phyloP scores from a whole-genome alignment of 805 yeast species.

The Myxozyma neglecta region DNA sequence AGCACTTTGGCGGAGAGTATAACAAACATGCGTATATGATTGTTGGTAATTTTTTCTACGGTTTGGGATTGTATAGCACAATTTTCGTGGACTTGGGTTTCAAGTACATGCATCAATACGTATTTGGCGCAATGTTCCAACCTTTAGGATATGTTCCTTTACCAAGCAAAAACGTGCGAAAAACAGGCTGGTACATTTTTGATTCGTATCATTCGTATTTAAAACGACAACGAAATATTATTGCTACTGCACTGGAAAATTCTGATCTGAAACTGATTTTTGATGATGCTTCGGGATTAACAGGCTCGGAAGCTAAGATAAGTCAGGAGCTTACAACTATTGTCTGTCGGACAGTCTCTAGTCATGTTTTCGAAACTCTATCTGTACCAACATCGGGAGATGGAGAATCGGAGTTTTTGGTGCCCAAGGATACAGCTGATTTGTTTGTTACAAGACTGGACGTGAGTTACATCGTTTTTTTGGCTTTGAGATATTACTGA shows the following conservation, averaged over 20 bases:
- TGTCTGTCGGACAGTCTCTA: not conserved
- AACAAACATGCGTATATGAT: not conserved
- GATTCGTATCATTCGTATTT: constrained; percentile 10
- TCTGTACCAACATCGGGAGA: not conserved
- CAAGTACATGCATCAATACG: not conserved
- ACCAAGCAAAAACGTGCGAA: constrained; percentile 2
- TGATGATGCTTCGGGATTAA: constrained; percentile 10
- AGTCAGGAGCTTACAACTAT: not conserved
- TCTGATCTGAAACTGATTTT: not conserved
- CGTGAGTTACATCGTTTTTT: too few relatives aligned
- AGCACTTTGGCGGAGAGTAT: not conserved
- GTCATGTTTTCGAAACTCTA: not conserved
- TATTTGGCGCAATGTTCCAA: constrained; percentile 1
- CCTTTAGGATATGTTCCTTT: not conserved
- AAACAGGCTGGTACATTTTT: constrained; percentile 8
- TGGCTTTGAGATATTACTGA: too few relatives aligned
- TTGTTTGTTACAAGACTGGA: too few relatives aligned
- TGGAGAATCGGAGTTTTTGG: not conserved
- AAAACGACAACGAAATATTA: constrained; percentile 5
- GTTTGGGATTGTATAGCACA: not conserved
- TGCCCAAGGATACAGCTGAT: too few relatives aligned
- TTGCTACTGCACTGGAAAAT: constrained; percentile 7
- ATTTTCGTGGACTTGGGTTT: constrained; percentile 5
- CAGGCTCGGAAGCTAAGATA: not conserved
- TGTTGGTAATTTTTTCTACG: not conserved